A percentile compares a stretch with the other conserved stretches of the same genome.
Evolutionary conservation across 1,284 basidiomycete species (phyloP).

Genomic region (Apiotrichum brassicae): DNA sequence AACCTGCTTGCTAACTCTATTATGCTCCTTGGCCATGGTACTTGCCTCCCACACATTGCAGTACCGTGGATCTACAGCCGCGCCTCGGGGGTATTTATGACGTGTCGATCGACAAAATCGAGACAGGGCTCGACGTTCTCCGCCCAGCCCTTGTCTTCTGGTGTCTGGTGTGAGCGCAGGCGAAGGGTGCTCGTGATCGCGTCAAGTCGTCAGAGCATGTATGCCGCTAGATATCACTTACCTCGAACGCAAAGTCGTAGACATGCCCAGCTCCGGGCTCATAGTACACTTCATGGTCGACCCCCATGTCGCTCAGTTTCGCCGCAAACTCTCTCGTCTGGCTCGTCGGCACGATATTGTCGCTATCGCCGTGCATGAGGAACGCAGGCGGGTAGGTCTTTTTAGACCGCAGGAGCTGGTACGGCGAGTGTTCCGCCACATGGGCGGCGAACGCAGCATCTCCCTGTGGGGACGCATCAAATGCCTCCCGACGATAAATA

Average conservation of each 20-base stretch:
- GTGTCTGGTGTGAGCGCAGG: no score
- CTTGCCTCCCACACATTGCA: no score
- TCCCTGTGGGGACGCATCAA: slow-evolving; percentile 2
- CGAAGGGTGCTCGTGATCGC: no score
- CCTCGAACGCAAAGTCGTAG: slow-evolving; percentile 15
- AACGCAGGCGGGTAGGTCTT: slow-evolving; percentile 21
- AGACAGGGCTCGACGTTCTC: slow-evolving; percentile 21
- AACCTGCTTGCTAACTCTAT: no score
- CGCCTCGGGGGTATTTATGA: no score
- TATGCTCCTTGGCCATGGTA: no score
- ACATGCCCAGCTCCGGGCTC: slow-evolving; percentile 6
- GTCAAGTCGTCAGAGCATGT: neutral
- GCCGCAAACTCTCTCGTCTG: slow-evolving; percentile 19
- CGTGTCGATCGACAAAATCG: slow-evolving; percentile 24
- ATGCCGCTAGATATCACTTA: slow-evolving; percentile 13
- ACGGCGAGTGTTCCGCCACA: neutral
- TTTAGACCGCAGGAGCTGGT: neutral
- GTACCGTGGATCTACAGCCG: no score
- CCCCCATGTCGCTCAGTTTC: slow-evolving; percentile 11
- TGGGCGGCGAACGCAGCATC: slow-evolving; percentile 2
- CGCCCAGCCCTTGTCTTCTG: slow-evolving; percentile 23
- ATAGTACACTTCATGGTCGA: slow-evolving; percentile 10
- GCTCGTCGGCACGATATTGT: slow-evolving; percentile 18
- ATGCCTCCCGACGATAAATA: slow-evolving; percentile 17
- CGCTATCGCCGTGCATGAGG: slow-evolving; percentile 24